Evolutionary conservation across 2,329 filamentous ascomycete genomes (phyloP).

Genomic region (Chrysosporium queenslandicum): DNA sequence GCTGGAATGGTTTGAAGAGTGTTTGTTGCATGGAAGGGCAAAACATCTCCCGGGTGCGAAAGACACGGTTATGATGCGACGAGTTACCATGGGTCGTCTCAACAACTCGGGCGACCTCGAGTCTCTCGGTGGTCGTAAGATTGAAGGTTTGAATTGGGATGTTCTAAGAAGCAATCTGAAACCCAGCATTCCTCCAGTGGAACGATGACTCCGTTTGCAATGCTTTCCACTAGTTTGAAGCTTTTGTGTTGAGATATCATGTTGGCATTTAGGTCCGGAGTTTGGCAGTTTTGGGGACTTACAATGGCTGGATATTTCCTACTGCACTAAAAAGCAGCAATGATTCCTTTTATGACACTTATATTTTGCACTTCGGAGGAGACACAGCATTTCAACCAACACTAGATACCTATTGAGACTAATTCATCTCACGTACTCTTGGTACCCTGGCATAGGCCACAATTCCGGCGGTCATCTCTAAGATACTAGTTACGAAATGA

Average conservation of each 20-base stretch:
- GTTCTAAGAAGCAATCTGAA: constrained; percentile 32
- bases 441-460: no score
- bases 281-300: no score
- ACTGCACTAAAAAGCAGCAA: no score
- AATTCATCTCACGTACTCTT: no score
- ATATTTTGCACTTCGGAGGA: no score
- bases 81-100: constrained; percentile 54
- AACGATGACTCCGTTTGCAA: background rate
- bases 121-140: constrained; percentile 36
- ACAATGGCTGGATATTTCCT: no score
- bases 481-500: no score
- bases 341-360: no score
- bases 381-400: no score
- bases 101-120: constrained; percentile 27
- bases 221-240: background rate
- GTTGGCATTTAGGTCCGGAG: no score
- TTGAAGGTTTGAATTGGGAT: constrained; percentile 46
- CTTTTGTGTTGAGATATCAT: background rate
- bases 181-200: background rate
- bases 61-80: constrained; percentile 65
- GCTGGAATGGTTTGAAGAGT: constrained; percentile 64
- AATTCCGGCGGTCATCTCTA: no score
- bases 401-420: no score
- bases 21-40: constrained; percentile 55
- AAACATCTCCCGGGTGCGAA: constrained; percentile 54